Evolutionary conservation across 257 asterid species (phyloP), one percentile per base, ranked within the genome.

Genomic region (Gardenia jasminoides): DNA sequence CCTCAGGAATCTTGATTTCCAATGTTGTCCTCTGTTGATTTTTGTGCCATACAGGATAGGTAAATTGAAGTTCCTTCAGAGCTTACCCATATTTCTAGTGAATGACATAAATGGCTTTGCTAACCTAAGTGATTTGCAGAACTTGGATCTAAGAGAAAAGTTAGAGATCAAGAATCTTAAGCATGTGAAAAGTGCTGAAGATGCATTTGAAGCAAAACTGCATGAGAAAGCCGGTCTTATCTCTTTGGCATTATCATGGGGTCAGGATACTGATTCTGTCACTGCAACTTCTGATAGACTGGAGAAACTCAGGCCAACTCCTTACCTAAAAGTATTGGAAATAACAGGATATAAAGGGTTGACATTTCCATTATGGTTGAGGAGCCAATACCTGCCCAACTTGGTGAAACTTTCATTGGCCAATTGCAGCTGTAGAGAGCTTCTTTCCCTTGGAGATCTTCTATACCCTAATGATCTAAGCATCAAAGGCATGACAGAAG

Each of bases 101-200:
- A 47, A 3, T 47, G 52, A 50, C 67, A 65, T 67, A 24, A 74
- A 28, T 31, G 67, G 74, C 39, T 31, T 33, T 43, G 43, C 44
- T 75, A 70, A 39, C 58, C 54, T 26, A 22, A n/a, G 58, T 47
- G 75, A 67, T 50, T 77, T 77, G 75, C 80, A 77, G 67, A 46
- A 67, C 39, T 74, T 77, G 8, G 74, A 77, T 22, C 61, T 77
- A 46, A 65, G 56, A 16, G 75, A 65, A 28, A 66, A 50, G 33
- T 39, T 77, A 66, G 67, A 65, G 80, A 77, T 77, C 67, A 77
- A 77, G 75, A 77, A 36, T 73, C 80, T 77, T 36, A 67, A 77
- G 54, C 26, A 77, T 52, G 31, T 67, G 31, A 52, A 64, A 59
- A 11, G 52, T 36, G 80, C 67, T 26, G 36, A 41, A 50, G 22